Base-by-base conservation (phyloP, 2,329 filamentous ascomycete species). In the Gnomoniopsis smithogilvyi region DNA sequence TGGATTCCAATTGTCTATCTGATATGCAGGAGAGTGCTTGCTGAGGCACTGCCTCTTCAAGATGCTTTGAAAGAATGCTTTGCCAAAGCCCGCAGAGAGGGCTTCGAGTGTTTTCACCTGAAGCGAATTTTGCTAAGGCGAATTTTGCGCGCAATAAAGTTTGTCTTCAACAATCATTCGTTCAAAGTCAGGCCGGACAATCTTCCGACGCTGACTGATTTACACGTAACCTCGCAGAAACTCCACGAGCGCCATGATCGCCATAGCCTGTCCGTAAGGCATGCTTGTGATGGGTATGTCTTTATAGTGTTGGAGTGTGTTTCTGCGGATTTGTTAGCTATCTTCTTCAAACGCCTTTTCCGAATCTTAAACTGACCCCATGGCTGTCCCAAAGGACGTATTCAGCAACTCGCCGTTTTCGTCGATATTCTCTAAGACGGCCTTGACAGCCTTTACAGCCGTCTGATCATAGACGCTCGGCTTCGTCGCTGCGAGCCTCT, bases 221-320 rank as follows among this genome's bases (percentile, higher is more conserved):
- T 53, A 74, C 55, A 75, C 72, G 49, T 82, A 88, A 34, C 80
- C 80, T 51, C 88, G 79, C 71, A 90, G 69, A 65, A 88, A 90
- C 73, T 94, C 90, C 0, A 88, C 89, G 63, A 93, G 70, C 0
- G 88, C 86, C 86, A 93, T 92, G 63, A 92, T 91, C 0, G 88
- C 90, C 90, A 93, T 92, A 0, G 89, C 88, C 71, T 93, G 90
- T 0, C 90, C 90, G 66, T 93, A 93, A 7, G 90, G 90, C 90
- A 93, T 94, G 65, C 87, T 88, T 2, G 90, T 94, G 62, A 87
- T 74, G 1, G 86, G 81, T 59, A 94, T 92, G 63, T 90, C 83
- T 72, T 89, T 88, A 68, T 94, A 93, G 70, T 91, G 88, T 73
- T 92, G 83, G 68, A 92, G 71, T 59, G 82, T 81, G 64, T 84